Conservation (phyloP, 2,329 filamentous ascomycete genomes). For the Metarhizium rileyi region DNA sequence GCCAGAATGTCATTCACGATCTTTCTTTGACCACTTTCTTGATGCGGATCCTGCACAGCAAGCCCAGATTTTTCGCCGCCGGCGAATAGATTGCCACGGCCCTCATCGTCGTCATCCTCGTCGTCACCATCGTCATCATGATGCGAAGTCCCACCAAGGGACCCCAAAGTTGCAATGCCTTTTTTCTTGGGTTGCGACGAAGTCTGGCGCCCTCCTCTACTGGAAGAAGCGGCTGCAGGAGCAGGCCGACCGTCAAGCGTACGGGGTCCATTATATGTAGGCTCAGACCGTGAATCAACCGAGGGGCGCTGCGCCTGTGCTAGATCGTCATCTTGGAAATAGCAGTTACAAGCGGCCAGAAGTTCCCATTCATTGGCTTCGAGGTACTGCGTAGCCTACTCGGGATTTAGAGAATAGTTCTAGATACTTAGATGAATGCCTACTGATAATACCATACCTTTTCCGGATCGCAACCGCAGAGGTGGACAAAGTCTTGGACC, state of each 20-base stretch:
- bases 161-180: conserved; percentile 52
- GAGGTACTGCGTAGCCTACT: conserved; percentile 58
- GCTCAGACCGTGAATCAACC: conserved; percentile 9
- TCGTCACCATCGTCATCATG: conserved; percentile 49
- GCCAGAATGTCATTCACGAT: conserved; percentile 55
- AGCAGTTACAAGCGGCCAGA: conserved; percentile 50
- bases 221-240: conserved; percentile 25
- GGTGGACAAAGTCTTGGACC: conserved; percentile 4
- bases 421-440: too few species aligned
- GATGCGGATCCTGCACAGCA: conserved; percentile 53
- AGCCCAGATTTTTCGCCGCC: conserved; percentile 76
- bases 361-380: conserved; percentile 57
- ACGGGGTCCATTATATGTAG: conserved; percentile 48
- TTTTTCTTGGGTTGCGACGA: conserved; percentile 40
- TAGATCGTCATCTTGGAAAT: conserved; percentile 49
- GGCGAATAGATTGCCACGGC: conserved; percentile 62
- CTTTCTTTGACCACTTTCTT: conserved; percentile 38
- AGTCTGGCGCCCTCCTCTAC: conserved; percentile 22
- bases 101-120: conserved; percentile 46
- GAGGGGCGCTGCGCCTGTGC: conserved; percentile 26
- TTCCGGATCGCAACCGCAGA: conserved; percentile 6
- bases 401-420: not conserved
- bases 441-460: conserved; percentile 1
- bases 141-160: conserved; percentile 37
- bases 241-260: conserved; percentile 55